phyloP scores from a whole-genome alignment of 257 asterid species.

The Solanum virginianum region DNA sequence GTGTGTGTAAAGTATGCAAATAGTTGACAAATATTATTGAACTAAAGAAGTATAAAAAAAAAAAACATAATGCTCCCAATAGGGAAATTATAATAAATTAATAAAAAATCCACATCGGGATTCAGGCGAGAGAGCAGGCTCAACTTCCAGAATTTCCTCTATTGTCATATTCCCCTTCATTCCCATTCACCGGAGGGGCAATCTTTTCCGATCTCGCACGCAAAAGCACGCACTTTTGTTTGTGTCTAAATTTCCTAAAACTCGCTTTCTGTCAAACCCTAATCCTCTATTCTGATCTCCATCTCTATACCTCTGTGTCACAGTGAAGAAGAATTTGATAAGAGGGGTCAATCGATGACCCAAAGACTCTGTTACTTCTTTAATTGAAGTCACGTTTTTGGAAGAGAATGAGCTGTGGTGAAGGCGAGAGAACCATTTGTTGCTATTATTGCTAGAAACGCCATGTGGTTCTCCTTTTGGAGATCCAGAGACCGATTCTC shows the following conservation, averaged over 20 bases:
- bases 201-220: background rate
- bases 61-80: background rate
- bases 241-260: background rate
- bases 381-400: background rate
- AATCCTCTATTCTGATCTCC: background rate
- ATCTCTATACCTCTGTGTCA: background rate
- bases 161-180: background rate
- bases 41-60: no score
- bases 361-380: background rate
- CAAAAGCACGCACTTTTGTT: background rate
- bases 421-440: background rate
- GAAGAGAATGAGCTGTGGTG: background rate
- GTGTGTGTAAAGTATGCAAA: no score
- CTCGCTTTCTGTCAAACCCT: background rate
- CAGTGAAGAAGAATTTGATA: background rate
- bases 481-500: conserved; percentile 90
- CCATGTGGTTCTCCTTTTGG: conserved; percentile 96
- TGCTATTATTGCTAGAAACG: conserved; percentile 19
- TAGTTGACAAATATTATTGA: no score
- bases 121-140: background rate
- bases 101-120: background rate
- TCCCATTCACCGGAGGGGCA: background rate
- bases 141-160: background rate
- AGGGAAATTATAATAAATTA: background rate
- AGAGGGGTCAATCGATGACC: background rate